Evolutionary conservation across 139 green algal genomes (phyloP).

Genomic region (Mesotaenium endlicherianum): DNA sequence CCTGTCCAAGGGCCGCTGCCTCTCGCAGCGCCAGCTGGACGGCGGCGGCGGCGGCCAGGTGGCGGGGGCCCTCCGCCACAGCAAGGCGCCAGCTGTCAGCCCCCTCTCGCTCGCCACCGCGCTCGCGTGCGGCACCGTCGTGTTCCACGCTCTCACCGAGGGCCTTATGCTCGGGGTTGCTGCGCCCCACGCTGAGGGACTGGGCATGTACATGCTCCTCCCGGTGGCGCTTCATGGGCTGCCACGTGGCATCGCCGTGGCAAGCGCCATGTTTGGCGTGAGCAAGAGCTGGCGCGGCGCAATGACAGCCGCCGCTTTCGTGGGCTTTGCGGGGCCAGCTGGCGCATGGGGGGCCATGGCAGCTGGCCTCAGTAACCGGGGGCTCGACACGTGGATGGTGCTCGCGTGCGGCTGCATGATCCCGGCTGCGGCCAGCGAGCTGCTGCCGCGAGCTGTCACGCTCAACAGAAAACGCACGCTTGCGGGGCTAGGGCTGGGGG

Average conservation of each 20-base stretch:
- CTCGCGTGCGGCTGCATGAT: slow-evolving; percentile 17
- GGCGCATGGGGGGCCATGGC: slow-evolving; percentile 1
- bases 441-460: background rate
- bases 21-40: background rate
- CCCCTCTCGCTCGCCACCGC: background rate
- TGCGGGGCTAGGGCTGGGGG: background rate
- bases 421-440: background rate
- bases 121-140: slow-evolving; percentile 7
- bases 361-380: background rate
- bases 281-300: background rate
- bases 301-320: background rate
- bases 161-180: slow-evolving; percentile 24
- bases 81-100: background rate
- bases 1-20: background rate
- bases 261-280: background rate
- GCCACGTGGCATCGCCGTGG: slow-evolving; percentile 26
- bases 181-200: background rate
- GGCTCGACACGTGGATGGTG: slow-evolving; percentile 5
- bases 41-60: background rate
- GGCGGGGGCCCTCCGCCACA: background rate
- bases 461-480: background rate
- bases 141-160: slow-evolving; percentile 16
- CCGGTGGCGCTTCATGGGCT: slow-evolving; percentile 21
- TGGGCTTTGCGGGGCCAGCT: slow-evolving; percentile 4
- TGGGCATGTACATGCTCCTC: slow-evolving; percentile 42